Base-by-base conservation (phyloP, 1,139 yeast species). In the Yamadazyma trypodendri region DNA sequence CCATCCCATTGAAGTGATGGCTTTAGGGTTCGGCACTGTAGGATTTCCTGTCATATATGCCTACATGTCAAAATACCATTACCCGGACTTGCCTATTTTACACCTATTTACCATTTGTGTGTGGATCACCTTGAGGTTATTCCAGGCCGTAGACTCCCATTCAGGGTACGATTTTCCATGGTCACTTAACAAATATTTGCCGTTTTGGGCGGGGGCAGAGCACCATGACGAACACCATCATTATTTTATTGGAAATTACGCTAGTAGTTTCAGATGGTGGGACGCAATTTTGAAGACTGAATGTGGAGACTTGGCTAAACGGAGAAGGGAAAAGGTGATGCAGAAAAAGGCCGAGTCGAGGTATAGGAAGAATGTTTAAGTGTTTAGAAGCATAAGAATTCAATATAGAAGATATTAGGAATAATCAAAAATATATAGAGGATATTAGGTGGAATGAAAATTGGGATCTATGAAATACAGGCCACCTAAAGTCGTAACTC, bases 231-330 rank as follows among this genome's bases (percentile, higher is more conserved):
- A 65, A 46, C 76, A 70, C 46, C 75, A 69, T 47, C 75, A 67
- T 49, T 65, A 60, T 50, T 69, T 70, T 42, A 68, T 79, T 50
- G 97, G 97, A 41, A 88, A 89, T 65, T 90, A 88, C 61, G 94
- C 97, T 18, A 84, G 95, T 39, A 81, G 92, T 24, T 90, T 90
- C 75, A 80, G 96, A 65, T 86, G 94, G 85, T 88, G 95, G 94
- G 97, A 90, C 65, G 82, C 69, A 60, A 53, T 79, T 44, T 68
- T 90, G 52, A 81, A 81, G 50, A 90, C 97, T 20, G 96, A 90
- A 61, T 83, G 90, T 49, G 90, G 90, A 39, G 72, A 77, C 29
- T 76, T 73, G 48, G 88, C 85, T 24, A 83, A 77, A 59, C 65
- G 65, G 21, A 68, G 70, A 40, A 75, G 90, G 60, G 88, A 82